A percentile compares a stretch with the other conserved stretches of the same genome.
phyloP scores from a whole-genome alignment of 2,329 filamentous ascomycete species.

The Beauveria asiatica region DNA sequence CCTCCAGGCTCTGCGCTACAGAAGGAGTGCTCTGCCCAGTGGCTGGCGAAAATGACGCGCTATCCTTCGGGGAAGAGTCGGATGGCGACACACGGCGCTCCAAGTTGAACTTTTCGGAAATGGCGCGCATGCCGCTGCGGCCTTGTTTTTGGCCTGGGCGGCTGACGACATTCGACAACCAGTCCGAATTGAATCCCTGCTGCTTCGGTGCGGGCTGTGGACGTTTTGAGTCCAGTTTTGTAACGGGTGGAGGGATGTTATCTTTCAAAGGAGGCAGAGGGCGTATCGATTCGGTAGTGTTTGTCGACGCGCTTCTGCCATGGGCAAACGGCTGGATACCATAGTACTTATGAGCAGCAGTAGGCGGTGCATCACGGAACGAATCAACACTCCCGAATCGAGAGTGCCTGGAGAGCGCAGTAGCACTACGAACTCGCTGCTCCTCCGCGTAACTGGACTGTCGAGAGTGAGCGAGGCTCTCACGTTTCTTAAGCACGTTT shows the following conservation, averaged over 20 bases:
- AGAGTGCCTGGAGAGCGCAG: constrained; percentile 63
- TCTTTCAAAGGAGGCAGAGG: constrained; percentile 47
- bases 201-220: constrained; percentile 30
- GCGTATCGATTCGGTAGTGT: constrained; percentile 45
- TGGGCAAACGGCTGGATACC: constrained; percentile 40
- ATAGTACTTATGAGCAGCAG: constrained; percentile 65
- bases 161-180: constrained; percentile 43
- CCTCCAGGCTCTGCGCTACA: constrained; percentile 61
- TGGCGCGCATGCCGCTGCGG: constrained; percentile 67
- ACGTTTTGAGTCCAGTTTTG: constrained; percentile 41
- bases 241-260: constrained; percentile 46
- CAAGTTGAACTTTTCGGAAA: constrained; percentile 65
- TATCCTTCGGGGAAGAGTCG: constrained; percentile 42
- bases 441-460: constrained; percentile 73
- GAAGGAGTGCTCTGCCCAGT: constrained; percentile 69
- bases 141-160: constrained; percentile 42
- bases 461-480: constrained; percentile 51
- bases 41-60: constrained; percentile 54
- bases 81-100: constrained; percentile 32
- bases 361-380: constrained; percentile 53
- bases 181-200: constrained; percentile 43
- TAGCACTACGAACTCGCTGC: constrained; percentile 56
- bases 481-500: constrained; percentile 74
- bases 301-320: constrained; percentile 53
- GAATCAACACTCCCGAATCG: constrained; percentile 75